These are phyloP conservation scores for Isatis tinctoria DNA, from an alignment of 345 rosid genomes.

Conservation along the genomic window DNA sequence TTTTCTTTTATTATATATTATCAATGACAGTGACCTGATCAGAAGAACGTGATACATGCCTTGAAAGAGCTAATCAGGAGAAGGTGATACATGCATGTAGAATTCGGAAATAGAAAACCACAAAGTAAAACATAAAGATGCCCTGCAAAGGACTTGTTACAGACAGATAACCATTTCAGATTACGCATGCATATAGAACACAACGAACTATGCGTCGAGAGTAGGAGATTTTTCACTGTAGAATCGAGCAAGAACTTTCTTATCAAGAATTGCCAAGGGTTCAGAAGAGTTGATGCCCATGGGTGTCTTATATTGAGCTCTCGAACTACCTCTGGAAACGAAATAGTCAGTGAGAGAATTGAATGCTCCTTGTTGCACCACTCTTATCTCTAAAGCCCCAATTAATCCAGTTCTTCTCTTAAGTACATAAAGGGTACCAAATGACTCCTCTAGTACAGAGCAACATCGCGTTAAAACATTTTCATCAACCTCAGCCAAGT, in stretches of 20 bases:
- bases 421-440: background rate
- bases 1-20: too few species aligned
- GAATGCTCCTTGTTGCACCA: background rate
- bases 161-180: background rate
- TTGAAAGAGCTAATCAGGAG: too few species aligned
- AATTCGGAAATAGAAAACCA: too few species aligned
- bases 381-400: background rate
- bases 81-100: background rate
- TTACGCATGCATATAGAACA: background rate
- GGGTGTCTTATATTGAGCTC: background rate
- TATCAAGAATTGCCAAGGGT: background rate
- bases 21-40: too few species aligned
- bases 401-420: background rate
- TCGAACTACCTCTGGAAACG: background rate
- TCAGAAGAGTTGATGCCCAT: background rate
- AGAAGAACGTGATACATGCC: too few species aligned
- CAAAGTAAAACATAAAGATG: background rate
- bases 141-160: background rate
- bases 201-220: background rate
- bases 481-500: background rate
- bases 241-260: background rate
- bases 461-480: background rate
- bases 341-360: background rate
- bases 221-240: background rate
- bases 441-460: background rate